phyloP scores from a whole-genome alignment of 768 basidiomycete genomes.

The Epithele typhae region DNA sequence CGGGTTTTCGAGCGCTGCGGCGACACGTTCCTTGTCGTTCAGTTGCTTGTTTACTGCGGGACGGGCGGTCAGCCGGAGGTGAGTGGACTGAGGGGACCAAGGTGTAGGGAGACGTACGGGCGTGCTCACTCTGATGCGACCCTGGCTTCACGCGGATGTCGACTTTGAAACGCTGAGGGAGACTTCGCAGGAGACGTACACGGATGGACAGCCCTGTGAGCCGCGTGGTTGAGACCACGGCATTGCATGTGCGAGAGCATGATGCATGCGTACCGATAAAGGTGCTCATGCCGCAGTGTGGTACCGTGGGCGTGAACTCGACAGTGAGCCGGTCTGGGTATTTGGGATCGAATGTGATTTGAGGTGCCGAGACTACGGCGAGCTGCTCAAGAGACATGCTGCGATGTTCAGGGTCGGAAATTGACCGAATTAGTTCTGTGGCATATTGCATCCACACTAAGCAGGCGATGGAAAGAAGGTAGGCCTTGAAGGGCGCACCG shows the following conservation, averaged over 20 bases:
- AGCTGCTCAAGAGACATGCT: conserved; percentile 88
- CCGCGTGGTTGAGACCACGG: background rate
- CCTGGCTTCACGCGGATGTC: conserved; percentile 92
- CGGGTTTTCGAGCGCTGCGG: conserved; percentile 92
- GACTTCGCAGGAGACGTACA: conserved; percentile 81
- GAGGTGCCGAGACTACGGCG: conserved; percentile 87
- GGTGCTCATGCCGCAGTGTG: conserved; percentile 97
- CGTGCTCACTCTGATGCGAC: conserved; percentile 91
- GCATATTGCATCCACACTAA: background rate
- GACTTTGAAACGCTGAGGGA: conserved; percentile 91
- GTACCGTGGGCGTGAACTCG: conserved; percentile 96
- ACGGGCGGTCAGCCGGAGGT: background rate
- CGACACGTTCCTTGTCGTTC: conserved; percentile 98
- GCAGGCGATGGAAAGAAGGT: conserved; percentile 3
- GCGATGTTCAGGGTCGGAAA: conserved; percentile 94
- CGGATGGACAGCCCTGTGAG: conserved; percentile 86
- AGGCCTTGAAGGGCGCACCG: conserved; percentile 44
- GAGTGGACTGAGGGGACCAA: too few species aligned
- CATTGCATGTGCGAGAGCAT: background rate
- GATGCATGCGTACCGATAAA: conserved; percentile 66
- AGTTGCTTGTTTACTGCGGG: conserved; percentile 91
- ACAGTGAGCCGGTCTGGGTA: conserved; percentile 67
- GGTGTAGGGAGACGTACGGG: conserved; percentile 46
- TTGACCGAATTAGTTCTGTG: conserved; percentile 84
- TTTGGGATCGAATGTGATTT: conserved; percentile 53